phyloP scores from a whole-genome alignment of 208 protist genomes.

The Balamuthia mandrillaris region DNA sequence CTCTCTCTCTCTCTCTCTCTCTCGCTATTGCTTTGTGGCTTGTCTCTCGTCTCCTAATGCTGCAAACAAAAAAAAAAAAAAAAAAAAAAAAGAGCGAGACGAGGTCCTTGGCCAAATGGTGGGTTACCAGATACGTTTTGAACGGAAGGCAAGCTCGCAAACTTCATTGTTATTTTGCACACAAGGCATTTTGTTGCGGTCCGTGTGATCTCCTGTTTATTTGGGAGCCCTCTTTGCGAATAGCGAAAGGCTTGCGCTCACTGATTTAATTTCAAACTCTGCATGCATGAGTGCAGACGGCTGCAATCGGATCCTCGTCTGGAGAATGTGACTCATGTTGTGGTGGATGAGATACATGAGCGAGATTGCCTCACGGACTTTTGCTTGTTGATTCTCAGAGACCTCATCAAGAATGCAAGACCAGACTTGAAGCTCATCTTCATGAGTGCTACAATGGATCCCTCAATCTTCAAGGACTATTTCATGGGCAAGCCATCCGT shows the following conservation, averaged over 20 bases:
- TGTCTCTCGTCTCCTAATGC: no score
- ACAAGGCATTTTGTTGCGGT: conserved; percentile 59
- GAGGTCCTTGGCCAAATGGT: not conserved
- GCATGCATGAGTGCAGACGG: no score
- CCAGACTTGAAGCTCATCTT: conserved; percentile 69
- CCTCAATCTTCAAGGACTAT: conserved; percentile 47
- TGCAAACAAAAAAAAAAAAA: no score
- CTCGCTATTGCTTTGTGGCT: no score
- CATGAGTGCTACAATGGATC: conserved; percentile 69
- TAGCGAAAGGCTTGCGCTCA: no score
- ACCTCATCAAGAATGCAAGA: conserved; percentile 14
- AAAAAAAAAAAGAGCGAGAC: conserved; percentile 52
- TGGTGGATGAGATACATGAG: conserved; percentile 72
- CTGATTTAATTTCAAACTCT: no score
- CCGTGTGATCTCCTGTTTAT: no score
- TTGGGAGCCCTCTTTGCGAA: no score
- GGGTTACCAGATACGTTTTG: conserved; percentile 59
- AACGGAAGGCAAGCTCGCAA: not conserved
- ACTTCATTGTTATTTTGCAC: conserved; percentile 63
- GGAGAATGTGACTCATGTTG: conserved; percentile 47
- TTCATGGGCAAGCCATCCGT: no score
- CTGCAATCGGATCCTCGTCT: not conserved
- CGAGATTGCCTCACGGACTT: conserved; percentile 57
- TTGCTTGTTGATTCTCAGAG: conserved; percentile 46
- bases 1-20: no score